phyloP scores from a whole-genome alignment of 179 eudicot species.

The Silene coronaria region DNA sequence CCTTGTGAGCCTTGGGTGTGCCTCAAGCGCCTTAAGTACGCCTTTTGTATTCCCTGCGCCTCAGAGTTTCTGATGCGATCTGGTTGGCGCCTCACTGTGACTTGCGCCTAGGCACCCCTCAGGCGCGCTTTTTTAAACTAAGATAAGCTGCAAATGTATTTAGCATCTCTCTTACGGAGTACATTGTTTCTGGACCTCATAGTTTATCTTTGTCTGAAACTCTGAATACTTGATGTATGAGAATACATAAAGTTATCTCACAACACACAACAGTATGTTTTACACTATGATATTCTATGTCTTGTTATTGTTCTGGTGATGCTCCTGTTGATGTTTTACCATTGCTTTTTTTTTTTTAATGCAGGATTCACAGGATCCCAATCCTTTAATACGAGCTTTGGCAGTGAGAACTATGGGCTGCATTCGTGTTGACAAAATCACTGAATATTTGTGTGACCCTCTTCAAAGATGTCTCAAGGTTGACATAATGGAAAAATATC shows the following conservation, averaged over 20 bases:
- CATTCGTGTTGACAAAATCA: slow-evolving; percentile 95
- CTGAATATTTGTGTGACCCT: slow-evolving; percentile 95
- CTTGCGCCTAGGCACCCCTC: too few relatives aligned
- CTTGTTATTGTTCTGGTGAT: not conserved
- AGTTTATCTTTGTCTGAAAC: not conserved
- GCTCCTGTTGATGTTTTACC: not conserved
- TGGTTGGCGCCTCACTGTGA: too few relatives aligned
- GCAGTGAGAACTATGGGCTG: slow-evolving; percentile 99
- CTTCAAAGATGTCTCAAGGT: slow-evolving; percentile 99
- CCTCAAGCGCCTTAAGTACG: too few relatives aligned
- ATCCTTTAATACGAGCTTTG: slow-evolving; percentile 93
- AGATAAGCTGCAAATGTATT: not conserved
- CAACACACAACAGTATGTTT: not conserved
- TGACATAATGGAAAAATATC: not conserved
- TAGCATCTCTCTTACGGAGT: not conserved
- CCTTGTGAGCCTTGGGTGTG: too few relatives aligned
- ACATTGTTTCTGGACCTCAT: not conserved
- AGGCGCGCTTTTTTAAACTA: too few relatives aligned
- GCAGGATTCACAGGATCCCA: slow-evolving; percentile 99
- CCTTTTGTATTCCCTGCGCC: too few relatives aligned
- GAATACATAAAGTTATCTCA: slow-evolving; percentile 1
- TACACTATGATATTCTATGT: not conserved
- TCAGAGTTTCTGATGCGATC: too few relatives aligned
- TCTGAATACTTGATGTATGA: not conserved
- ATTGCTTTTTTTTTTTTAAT: slow-evolving; percentile 18